Evolutionary conservation across 108 stramenopile species (phyloP).

Genomic region (Fragilariopsis cylindrus): DNA sequence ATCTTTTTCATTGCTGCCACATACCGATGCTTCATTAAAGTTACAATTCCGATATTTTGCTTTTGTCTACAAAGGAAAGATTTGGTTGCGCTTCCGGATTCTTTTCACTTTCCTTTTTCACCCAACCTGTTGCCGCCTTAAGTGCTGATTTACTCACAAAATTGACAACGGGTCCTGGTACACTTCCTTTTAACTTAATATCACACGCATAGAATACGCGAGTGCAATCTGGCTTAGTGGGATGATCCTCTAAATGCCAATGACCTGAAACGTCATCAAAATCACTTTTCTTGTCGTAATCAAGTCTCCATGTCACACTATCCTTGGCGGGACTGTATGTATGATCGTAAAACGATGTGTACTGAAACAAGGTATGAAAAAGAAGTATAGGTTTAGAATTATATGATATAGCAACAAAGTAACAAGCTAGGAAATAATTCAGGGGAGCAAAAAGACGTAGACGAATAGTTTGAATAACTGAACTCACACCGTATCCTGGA

Average conservation of each 20-base stretch:
- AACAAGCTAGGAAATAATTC: neutral
- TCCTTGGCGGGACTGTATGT: slow-evolving; percentile 40
- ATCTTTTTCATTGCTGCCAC: no score
- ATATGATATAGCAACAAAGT: neutral
- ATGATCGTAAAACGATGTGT: slow-evolving; percentile 65
- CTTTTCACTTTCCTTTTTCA: slow-evolving; percentile 72
- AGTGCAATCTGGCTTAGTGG: slow-evolving; percentile 47
- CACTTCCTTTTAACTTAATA: slow-evolving; percentile 54
- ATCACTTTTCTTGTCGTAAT: slow-evolving; percentile 72
- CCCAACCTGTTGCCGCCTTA: slow-evolving; percentile 69
- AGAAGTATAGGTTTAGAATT: neutral
- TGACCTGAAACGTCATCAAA: slow-evolving; percentile 78
- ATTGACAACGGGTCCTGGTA: slow-evolving; percentile 64
- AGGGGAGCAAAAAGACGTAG: neutral
- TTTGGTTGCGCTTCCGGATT: slow-evolving; percentile 34
- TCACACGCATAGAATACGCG: slow-evolving; percentile 79
- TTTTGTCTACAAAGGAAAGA: slow-evolving; percentile 10
- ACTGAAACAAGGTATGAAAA: slow-evolving; percentile 27
- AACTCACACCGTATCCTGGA: slow-evolving; percentile 71
- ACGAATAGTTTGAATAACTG: neutral
- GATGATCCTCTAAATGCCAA: slow-evolving; percentile 68
- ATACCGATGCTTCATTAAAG: no score
- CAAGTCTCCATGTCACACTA: slow-evolving; percentile 68
- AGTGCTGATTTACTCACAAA: slow-evolving; percentile 68
- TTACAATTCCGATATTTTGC: neutral